Evolutionary conservation across 2,329 filamentous ascomycete genomes (phyloP).

Genomic region (Pseudogymnoascus sp.): DNA sequence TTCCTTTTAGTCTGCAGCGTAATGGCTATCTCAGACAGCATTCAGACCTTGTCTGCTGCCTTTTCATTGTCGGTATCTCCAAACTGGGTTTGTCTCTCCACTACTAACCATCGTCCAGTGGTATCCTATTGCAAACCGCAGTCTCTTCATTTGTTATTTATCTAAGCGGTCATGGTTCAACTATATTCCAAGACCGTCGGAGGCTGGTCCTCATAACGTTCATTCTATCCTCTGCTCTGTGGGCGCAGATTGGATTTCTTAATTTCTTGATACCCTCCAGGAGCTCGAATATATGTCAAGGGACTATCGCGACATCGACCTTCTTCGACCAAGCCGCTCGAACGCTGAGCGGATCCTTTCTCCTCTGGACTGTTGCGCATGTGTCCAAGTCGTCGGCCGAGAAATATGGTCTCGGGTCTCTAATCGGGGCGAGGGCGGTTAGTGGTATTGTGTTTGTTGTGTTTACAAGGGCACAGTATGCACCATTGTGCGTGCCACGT

Average conservation of each 20-base stretch:
- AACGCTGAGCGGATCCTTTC: constrained; percentile 27
- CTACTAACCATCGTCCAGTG: constrained; percentile 23
- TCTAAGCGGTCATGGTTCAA: constrained; percentile 26
- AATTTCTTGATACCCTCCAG: constrained; percentile 24
- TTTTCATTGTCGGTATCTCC: constrained; percentile 28
- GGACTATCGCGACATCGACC: constrained; percentile 25
- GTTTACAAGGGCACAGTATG: constrained; percentile 28
- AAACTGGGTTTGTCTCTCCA: not conserved
- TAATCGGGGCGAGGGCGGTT: constrained; percentile 24
- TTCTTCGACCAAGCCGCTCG: constrained; percentile 29
- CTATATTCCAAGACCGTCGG: constrained; percentile 29
- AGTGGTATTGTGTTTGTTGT: constrained; percentile 26
- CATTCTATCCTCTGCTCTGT: constrained; percentile 27
- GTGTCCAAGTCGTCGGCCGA: constrained; percentile 23
- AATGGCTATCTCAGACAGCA: constrained; percentile 27
- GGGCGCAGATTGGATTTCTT: constrained; percentile 27
- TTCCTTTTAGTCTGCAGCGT: constrained; percentile 17
- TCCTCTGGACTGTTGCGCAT: constrained; percentile 29
- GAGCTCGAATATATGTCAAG: constrained; percentile 23
- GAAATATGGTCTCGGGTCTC: constrained; percentile 24
- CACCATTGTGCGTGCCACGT: constrained; percentile 27
- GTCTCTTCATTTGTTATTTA: constrained; percentile 26
- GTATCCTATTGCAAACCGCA: constrained; percentile 29
- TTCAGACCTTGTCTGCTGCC: constrained; percentile 28
- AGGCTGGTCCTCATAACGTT: constrained; percentile 34